These are phyloP conservation scores for Aspergillus pseudonomiae DNA, from an alignment of 2,329 filamentous ascomycete genomes.

Conservation along the genomic window DNA sequence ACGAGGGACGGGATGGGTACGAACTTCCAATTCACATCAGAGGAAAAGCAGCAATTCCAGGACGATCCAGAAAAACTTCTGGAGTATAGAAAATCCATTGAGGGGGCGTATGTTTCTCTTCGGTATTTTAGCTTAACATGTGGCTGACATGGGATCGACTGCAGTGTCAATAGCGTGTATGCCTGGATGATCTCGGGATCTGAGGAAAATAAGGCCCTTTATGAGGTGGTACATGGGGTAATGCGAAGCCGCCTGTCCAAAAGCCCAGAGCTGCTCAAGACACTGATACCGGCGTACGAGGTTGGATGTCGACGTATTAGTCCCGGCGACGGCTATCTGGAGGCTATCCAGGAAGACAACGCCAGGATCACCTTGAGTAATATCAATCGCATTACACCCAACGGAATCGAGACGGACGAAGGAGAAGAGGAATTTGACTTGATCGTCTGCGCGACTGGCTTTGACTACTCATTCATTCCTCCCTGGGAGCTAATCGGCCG, in stretches of 20 bases:
- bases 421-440: constrained; percentile 31
- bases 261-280: constrained; percentile 21
- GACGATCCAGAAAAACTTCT: constrained; percentile 20
- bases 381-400: constrained; percentile 27
- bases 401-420: constrained; percentile 24
- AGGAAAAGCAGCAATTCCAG: constrained; percentile 27
- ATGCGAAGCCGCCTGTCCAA: constrained; percentile 26
- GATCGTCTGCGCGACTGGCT: constrained; percentile 46
- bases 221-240: background rate
- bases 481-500: constrained; percentile 38
- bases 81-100: constrained; percentile 26
- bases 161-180: constrained; percentile 17
- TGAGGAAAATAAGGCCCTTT: constrained; percentile 10
- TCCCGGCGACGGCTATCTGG: constrained; percentile 33
- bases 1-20: constrained; percentile 24
- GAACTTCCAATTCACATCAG: constrained; percentile 28
- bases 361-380: constrained; percentile 21
- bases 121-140: background rate
- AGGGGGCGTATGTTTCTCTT: constrained; percentile 19
- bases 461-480: constrained; percentile 43
- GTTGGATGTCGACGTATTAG: constrained; percentile 34
- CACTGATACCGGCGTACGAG: constrained; percentile 27
- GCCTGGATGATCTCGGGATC: constrained; percentile 21
- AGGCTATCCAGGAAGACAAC: constrained; percentile 29
- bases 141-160: background rate